phyloP scores from a whole-genome alignment of 1,139 yeast genomes.

The Suhomyces wounanorum region DNA sequence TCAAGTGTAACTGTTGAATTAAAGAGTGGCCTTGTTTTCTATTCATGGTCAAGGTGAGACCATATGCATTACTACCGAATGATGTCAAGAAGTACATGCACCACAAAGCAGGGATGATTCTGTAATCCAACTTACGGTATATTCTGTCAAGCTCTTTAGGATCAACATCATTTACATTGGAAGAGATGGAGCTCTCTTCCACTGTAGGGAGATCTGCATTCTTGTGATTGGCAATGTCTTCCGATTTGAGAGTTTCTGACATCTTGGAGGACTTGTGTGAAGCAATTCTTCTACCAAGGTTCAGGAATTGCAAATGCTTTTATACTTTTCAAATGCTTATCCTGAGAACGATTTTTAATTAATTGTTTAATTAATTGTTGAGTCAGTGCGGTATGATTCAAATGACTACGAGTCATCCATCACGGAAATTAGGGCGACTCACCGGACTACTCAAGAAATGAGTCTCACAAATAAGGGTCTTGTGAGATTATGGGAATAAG shows the following conservation, averaged over 20 bases:
- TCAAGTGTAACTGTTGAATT: slow-evolving; percentile 50
- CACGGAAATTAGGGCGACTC: neutral
- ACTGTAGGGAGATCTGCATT: neutral
- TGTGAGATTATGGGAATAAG: too few relatives aligned
- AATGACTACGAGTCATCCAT: slow-evolving; percentile 12
- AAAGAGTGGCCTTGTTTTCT: slow-evolving; percentile 62
- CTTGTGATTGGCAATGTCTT: neutral
- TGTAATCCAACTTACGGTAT: slow-evolving; percentile 64
- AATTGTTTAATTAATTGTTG: slow-evolving; percentile 3
- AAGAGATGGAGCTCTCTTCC: slow-evolving; percentile 8
- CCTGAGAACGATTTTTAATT: neutral
- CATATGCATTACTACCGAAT: slow-evolving; percentile 76
- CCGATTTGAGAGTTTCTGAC: neutral
- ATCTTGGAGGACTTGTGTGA: neutral
- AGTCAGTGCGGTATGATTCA: slow-evolving; percentile 12
- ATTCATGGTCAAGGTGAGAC: slow-evolving; percentile 83
- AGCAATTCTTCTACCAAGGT: neutral
- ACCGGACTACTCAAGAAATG: neutral
- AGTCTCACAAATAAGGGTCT: neutral
- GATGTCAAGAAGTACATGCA: slow-evolving; percentile 75
- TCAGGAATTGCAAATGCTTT: neutral
- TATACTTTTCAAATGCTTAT: neutral
- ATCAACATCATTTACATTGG: slow-evolving; percentile 8
- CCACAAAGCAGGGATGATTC: slow-evolving; percentile 87
- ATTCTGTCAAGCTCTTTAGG: slow-evolving; percentile 52